Evolutionary conservation across 306 rosid genomes (phyloP).

Genomic region (Hippophae tibetana): DNA sequence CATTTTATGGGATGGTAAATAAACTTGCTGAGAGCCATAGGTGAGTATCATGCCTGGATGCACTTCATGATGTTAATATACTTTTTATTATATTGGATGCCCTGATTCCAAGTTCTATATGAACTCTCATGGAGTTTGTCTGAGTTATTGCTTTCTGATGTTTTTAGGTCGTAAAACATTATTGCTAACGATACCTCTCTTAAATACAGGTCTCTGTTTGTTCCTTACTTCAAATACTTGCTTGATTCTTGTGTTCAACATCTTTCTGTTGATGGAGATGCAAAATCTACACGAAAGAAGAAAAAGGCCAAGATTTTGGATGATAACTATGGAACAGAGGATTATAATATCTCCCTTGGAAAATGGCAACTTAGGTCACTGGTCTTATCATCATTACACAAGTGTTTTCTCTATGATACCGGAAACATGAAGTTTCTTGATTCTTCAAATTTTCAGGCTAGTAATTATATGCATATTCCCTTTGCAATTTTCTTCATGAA

Average conservation of each 20-base stretch:
- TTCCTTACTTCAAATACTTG: slow-evolving; percentile 88
- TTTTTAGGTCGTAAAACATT: slow-evolving; percentile 3
- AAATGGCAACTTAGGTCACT: slow-evolving; percentile 79
- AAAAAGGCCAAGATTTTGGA: slow-evolving; percentile 68
- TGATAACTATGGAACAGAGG: slow-evolving; percentile 23
- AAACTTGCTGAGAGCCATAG: slow-evolving; percentile 75
- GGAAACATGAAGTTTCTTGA: slow-evolving; percentile 73
- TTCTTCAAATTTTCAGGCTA: slow-evolving; percentile 72
- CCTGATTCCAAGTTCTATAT: no score
- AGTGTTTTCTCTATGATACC: slow-evolving; percentile 81
- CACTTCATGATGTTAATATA: neutral
- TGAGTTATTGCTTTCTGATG: neutral
- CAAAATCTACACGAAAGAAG: slow-evolving; percentile 38
- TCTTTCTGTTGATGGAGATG: slow-evolving; percentile 48
- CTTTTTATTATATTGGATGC: neutral
- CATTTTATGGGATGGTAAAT: slow-evolving; percentile 74
- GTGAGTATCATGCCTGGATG: slow-evolving; percentile 33
- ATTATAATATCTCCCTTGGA: slow-evolving; percentile 25
- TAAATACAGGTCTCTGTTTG: slow-evolving; percentile 71
- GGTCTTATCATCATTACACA: slow-evolving; percentile 67
- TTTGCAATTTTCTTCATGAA: neutral
- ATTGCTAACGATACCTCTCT: neutral
- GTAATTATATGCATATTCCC: slow-evolving; percentile 7
- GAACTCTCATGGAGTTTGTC: neutral
- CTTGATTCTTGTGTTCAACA: slow-evolving; percentile 55